A percentile compares a stretch with the other conserved stretches of the same genome.
Conservation (phyloP, 2,329 filamentous ascomycete genomes). For the Fusarium tricinctum region DNA sequence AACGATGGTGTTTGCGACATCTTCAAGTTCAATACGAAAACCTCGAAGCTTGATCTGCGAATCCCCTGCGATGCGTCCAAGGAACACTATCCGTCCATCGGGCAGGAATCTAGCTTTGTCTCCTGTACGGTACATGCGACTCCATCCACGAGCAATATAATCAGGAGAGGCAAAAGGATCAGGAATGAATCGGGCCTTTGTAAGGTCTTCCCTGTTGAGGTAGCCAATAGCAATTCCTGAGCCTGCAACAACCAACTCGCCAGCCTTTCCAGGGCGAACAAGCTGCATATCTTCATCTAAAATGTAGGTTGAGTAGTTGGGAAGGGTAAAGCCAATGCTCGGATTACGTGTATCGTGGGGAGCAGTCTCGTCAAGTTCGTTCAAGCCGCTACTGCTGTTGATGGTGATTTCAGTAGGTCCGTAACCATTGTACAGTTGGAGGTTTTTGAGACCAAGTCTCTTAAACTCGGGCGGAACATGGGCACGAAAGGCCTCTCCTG, state of each 20-base stretch:
- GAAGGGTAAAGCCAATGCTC: slow-evolving; percentile 4
- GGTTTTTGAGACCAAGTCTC: background rate
- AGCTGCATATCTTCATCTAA: slow-evolving; percentile 5
- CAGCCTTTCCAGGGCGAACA: slow-evolving; percentile 1
- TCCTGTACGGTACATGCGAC: slow-evolving; percentile 10
- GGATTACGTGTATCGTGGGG: slow-evolving; percentile 1
- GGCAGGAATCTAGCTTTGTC: slow-evolving; percentile 10
- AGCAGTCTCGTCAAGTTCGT: slow-evolving; percentile 2
- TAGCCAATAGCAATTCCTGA: slow-evolving; percentile 4
- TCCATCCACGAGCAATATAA: background rate
- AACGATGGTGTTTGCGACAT: slow-evolving; percentile 13
- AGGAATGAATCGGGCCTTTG: background rate
- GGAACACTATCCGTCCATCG: slow-evolving; percentile 2
- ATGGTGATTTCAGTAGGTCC: slow-evolving; percentile 16
- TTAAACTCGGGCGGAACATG: slow-evolving; percentile 8
- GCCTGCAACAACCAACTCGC: slow-evolving; percentile 7
- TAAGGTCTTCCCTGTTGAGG: slow-evolving; percentile 6
- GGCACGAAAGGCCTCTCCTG: slow-evolving; percentile 5
- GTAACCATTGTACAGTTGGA: background rate
- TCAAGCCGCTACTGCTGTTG: background rate
- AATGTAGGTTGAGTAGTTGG: slow-evolving; percentile 14
- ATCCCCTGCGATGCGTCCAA: slow-evolving; percentile 6
- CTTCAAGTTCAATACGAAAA: slow-evolving; percentile 16
- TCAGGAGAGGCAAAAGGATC: slow-evolving; percentile 4
- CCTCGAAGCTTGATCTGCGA: slow-evolving; percentile 18